These are phyloP conservation scores for Fusarium sp. DNA, from an alignment of 2,329 filamentous ascomycete genomes.

Conservation along the genomic window DNA sequence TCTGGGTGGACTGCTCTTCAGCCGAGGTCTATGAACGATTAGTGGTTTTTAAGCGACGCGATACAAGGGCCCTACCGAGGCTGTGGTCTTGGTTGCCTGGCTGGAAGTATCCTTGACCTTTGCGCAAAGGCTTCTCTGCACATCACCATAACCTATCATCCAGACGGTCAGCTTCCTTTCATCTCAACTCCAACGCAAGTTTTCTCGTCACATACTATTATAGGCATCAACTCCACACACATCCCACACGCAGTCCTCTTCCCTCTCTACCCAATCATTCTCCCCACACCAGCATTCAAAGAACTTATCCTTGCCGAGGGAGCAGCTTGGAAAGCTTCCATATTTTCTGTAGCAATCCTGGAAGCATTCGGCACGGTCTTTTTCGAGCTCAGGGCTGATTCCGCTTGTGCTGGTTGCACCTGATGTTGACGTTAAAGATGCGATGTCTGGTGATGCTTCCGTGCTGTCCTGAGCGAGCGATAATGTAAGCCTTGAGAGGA, in stretches of 20 bases:
- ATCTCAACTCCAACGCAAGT: fast-evolving
- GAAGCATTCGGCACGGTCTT: conserved; percentile 6
- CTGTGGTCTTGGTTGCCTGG: fast-evolving
- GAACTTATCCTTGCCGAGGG: neutral
- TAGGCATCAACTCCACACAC: conserved; percentile 17
- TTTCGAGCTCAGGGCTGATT: neutral
- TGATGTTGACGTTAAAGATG: neutral
- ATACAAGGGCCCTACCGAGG: neutral
- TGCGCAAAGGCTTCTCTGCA: neutral
- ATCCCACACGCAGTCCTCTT: conserved; percentile 16
- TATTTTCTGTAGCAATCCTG: conserved; percentile 16
- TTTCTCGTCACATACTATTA: neutral
- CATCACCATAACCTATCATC: neutral
- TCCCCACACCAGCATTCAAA: conserved; percentile 16
- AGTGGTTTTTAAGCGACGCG: no score
- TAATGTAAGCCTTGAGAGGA: neutral
- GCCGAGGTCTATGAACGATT: neutral
- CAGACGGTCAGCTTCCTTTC: neutral
- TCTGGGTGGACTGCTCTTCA: neutral
- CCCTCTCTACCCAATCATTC: conserved; percentile 16
- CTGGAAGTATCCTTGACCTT: neutral
- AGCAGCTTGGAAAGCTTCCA: conserved; percentile 1
- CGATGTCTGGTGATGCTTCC: neutral
- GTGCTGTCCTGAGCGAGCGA: neutral
- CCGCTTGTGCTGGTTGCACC: no score